Base-by-base conservation (phyloP, 2,329 filamentous ascomycete species). In the Phaeosphaeria sp. region DNA sequence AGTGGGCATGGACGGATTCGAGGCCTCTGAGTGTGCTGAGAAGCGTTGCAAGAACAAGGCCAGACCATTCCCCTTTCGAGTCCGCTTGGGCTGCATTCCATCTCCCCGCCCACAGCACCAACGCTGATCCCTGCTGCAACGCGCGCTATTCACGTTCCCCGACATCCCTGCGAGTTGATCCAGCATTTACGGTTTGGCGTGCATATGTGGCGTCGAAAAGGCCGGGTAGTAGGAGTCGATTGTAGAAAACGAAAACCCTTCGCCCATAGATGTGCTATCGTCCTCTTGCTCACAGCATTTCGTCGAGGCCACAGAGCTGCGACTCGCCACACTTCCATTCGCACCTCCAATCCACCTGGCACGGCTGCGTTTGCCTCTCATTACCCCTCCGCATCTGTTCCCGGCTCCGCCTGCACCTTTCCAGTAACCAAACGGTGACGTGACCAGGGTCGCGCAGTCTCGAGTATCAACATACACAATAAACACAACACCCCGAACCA, bases 231-330 rank as follows among this genome's bases (percentile, higher is more conserved):
- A 44, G 55, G 53, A 60, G 55, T 57, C 54, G 56, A 65, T 62
- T 67, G 64, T 61, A 62, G 63, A 67, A 69, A 69, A 67, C 66
- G 30, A 36, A 36, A 36, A 36, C 67, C 63, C 65, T 69, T 62
- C 56, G 58, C 64, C 61, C 60, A 63, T 60, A 42, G 53, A 47
- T 52, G 48, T 39, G 54, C 51, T 58, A 50, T 58, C 36, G 52
- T 56, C 55, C 58, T 50, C 60, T 53, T 58, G 52, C 55, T 58
- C 67, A 52, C 56, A 61, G 56, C 52, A 54, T 50, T 58, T 57
- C 58, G 52, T 43, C 21, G 11, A 36, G 15, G 30, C 13, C 50
- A 41, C 52, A 46, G 51, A 25, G 50, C 55, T 52, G 57, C 51
- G 51, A 51, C 36, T 27, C 50, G 55, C 36, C 33, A 43, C 50